These are phyloP conservation scores for Kregervanrija fluxuum DNA, from an alignment of 805 yeast genomes.

Conservation along the genomic window DNA sequence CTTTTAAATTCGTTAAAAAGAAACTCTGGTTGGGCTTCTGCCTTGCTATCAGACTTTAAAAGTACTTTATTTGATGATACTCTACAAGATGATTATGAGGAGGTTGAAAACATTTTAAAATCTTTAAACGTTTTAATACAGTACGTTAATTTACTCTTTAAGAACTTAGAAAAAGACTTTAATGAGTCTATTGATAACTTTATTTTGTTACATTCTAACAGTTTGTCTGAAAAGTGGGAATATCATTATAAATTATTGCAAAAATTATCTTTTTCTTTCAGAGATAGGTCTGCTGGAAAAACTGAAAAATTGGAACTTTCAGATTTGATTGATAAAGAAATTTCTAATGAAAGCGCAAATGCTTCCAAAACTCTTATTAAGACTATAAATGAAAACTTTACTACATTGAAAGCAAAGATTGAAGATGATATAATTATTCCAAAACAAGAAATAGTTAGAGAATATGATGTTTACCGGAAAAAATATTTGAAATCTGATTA, in stretches of 20 bases:
- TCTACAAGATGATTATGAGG: constrained; percentile 14
- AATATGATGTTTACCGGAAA: constrained; percentile 34
- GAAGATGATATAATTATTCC: constrained; percentile 30
- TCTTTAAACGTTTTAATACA: constrained; percentile 44
- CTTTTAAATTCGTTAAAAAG: constrained; percentile 32
- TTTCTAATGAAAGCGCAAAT: constrained; percentile 27
- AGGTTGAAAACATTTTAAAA: constrained; percentile 39
- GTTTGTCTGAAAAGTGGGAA: constrained; percentile 37
- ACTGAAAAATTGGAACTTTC: constrained; percentile 20
- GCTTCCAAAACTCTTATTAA: constrained; percentile 19
- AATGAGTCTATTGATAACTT: constrained; percentile 28
- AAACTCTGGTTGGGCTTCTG: constrained; percentile 33
- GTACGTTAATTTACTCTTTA: constrained; percentile 40
- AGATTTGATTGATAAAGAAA: constrained; percentile 26
- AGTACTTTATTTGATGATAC: constrained; percentile 20
- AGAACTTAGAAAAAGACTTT: constrained; percentile 33
- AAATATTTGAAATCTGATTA: constrained; percentile 24
- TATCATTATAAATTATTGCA: constrained; percentile 24
- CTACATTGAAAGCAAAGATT: constrained; percentile 29
- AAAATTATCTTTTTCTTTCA: constrained; percentile 20
- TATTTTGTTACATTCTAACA: constrained; percentile 33
- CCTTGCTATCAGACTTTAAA: constrained; percentile 28
- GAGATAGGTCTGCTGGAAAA: constrained; percentile 8
- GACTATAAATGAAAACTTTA: constrained; percentile 15
- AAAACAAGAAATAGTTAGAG: constrained; percentile 30